phyloP scores from a whole-genome alignment of 371 early-diverging fungal genomes.

The Fennellomyces sp. region DNA sequence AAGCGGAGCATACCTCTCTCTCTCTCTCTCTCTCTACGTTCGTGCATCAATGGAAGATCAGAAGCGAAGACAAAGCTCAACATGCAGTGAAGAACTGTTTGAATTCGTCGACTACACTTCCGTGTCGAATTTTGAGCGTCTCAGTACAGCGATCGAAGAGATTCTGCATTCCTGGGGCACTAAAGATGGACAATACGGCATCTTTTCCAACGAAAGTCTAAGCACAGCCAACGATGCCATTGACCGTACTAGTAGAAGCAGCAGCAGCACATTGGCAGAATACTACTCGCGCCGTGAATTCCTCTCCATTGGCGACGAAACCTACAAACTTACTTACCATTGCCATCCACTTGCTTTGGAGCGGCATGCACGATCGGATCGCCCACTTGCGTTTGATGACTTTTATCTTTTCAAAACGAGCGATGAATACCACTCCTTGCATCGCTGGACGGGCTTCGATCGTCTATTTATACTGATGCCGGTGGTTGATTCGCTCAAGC shows the following conservation, averaged over 20 bases:
- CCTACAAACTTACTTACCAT: conserved; percentile 48
- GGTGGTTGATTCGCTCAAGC: conserved; percentile 29
- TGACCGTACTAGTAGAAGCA: neutral
- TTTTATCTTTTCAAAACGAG: conserved; percentile 25
- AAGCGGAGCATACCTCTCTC: neutral
- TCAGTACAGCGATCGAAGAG: conserved; percentile 60
- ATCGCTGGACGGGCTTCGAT: conserved; percentile 64
- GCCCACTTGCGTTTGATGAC: conserved; percentile 24
- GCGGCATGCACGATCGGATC: neutral
- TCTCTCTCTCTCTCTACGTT: neutral
- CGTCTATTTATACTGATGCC: conserved; percentile 53
- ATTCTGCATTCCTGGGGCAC: conserved; percentile 58
- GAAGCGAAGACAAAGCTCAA: conserved; percentile 26
- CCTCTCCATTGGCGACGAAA: conserved; percentile 42
- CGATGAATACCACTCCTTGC: conserved; percentile 54
- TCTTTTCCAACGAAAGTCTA: conserved; percentile 41
- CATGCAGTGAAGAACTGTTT: conserved; percentile 56
- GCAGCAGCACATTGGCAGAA: neutral
- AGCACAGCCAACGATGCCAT: conserved; percentile 21
- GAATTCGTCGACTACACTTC: conserved; percentile 79
- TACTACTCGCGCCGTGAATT: conserved; percentile 33
- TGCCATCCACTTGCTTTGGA: conserved; percentile 33
- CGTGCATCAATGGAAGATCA: neutral
- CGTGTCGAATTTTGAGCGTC: conserved; percentile 66
- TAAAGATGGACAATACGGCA: conserved; percentile 50